Evolutionary conservation across 208 protist species (phyloP), one percentile per base, ranked within the genome.

Genomic region (Naegleria lovaniensis): DNA sequence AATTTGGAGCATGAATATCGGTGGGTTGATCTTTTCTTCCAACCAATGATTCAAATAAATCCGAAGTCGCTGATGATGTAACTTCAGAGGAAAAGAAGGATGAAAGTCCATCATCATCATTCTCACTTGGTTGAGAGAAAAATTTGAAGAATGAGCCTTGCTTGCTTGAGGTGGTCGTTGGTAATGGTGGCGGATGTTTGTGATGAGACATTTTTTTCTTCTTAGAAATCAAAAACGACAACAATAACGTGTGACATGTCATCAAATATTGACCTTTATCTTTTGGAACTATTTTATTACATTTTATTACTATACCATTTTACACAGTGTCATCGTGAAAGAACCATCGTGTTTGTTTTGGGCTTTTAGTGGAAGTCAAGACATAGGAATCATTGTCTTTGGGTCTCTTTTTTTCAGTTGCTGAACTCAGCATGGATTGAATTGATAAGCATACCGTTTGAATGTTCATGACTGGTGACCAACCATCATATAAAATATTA

Each of bases 401-500:
- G 16, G 83, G 83, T 85, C 25, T 85, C 16, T 48, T 48, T 38
- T 85, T 85, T 48, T 85, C 16, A 38, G 83, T 85, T 38, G 83
- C 83, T 43, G 15, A 33, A 48, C 36, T 43, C 40, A 85, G 29
- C 83, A 85, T 85, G 15, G 36, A 43, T 85, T 85, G 83, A 25
- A 85, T 48, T 0, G 39, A 51, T 29, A 85, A 33, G 16, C 83
- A 85, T 5, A 85, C 16, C 16, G 36, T 43, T 16, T 40, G 40
- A n/a, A 85, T 33, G 48, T 48, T 85, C 83, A 85, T 40, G 0
- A 85, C 83, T 48, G 83, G 83, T 25, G 38, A 25, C 83, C 83
- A 85, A 19, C 83, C 83, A 85, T 85, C 83, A 85, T 85, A 85
- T 43, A 85, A 85, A 43, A 85, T 29, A 43, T 85, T 85, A 25